Conservation (phyloP, 495 filamentous ascomycete genomes). For the Penicillium odoratum region DNA sequence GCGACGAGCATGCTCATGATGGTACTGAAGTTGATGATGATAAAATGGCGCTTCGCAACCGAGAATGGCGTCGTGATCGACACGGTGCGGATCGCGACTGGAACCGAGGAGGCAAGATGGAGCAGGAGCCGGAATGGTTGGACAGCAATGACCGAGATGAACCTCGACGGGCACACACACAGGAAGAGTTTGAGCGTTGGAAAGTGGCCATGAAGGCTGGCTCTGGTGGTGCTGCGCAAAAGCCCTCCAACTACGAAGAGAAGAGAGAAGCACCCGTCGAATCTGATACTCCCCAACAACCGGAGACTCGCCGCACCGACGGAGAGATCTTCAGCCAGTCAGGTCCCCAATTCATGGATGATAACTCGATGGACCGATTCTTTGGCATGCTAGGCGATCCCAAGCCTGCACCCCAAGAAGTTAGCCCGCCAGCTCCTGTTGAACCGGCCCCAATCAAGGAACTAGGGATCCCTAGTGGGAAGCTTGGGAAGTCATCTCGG, state of each 20-base stretch:
- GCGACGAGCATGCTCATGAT: slow-evolving; percentile 54
- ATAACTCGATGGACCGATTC: slow-evolving; percentile 74
- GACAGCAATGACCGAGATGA: slow-evolving; percentile 74
- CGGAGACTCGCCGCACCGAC: slow-evolving; percentile 36
- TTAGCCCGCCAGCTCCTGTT: slow-evolving; percentile 22
- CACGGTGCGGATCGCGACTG: slow-evolving; percentile 65
- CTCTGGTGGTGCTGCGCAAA: slow-evolving; percentile 29
- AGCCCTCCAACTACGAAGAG: slow-evolving; percentile 42
- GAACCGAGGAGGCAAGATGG: slow-evolving; percentile 50
- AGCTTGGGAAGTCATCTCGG: slow-evolving; percentile 63
- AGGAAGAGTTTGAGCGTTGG: slow-evolving; percentile 94
- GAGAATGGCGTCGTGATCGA: slow-evolving; percentile 65
- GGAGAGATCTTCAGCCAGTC: slow-evolving; percentile 39
- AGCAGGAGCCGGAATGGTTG: slow-evolving; percentile 85
- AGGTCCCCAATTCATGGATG: slow-evolving; percentile 48
- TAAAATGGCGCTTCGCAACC: slow-evolving; percentile 52
- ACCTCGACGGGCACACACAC: slow-evolving; percentile 65
- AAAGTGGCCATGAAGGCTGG: slow-evolving; percentile 86
- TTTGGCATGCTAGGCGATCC: slow-evolving; percentile 66
- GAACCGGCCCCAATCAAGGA: slow-evolving; percentile 27
- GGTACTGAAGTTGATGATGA: slow-evolving; percentile 56
- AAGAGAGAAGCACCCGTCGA: slow-evolving; percentile 45
- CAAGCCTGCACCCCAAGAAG: slow-evolving; percentile 34
- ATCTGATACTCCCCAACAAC: slow-evolving; percentile 23
- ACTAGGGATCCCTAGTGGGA: slow-evolving; percentile 27